phyloP scores from a whole-genome alignment of 805 yeast species.

The Kurtzmaniella fragi region DNA sequence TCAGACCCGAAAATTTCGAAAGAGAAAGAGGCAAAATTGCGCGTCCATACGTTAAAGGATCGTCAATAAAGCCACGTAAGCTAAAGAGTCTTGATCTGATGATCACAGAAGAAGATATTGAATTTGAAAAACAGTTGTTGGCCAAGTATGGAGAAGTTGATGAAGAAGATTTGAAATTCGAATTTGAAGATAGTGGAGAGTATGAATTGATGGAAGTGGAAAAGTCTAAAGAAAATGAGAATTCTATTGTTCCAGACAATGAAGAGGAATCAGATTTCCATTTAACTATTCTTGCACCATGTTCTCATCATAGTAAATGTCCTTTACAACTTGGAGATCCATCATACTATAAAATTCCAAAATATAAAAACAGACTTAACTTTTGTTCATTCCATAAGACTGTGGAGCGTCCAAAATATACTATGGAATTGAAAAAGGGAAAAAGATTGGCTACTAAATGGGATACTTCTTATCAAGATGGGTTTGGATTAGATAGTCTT shows the following conservation, averaged over 20 bases:
- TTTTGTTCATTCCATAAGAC: conserved; percentile 75
- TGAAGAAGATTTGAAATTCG: conserved; percentile 44
- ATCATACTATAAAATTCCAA: conserved; percentile 49
- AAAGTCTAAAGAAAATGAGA: conserved; percentile 11
- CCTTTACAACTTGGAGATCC: conserved; percentile 82
- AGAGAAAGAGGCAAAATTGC: conserved; percentile 61
- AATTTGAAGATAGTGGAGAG: conserved; percentile 35
- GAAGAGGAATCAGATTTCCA: conserved; percentile 34
- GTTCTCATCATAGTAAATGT: conserved; percentile 81
- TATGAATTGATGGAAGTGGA: conserved; percentile 20
- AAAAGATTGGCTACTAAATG: conserved; percentile 66
- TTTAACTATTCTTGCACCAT: conserved; percentile 77
- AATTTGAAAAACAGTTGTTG: conserved; percentile 26
- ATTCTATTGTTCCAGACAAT: conserved; percentile 1
- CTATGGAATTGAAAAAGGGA: conserved; percentile 85
- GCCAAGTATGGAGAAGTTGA: conserved; percentile 39
- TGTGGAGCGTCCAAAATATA: conserved; percentile 71
- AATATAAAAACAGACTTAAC: conserved; percentile 54
- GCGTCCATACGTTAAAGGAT: conserved; percentile 58
- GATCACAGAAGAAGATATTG: conserved; percentile 30
- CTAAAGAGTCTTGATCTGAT: conserved; percentile 30
- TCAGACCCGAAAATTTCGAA: conserved; percentile 73
- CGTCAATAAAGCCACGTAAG: conserved; percentile 37
- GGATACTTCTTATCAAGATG: conserved; percentile 52
- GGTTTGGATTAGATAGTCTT: conserved; percentile 45